phyloP scores from a whole-genome alignment of 2,329 filamentous ascomycete genomes.

The Grosmannia clavigera region DNA sequence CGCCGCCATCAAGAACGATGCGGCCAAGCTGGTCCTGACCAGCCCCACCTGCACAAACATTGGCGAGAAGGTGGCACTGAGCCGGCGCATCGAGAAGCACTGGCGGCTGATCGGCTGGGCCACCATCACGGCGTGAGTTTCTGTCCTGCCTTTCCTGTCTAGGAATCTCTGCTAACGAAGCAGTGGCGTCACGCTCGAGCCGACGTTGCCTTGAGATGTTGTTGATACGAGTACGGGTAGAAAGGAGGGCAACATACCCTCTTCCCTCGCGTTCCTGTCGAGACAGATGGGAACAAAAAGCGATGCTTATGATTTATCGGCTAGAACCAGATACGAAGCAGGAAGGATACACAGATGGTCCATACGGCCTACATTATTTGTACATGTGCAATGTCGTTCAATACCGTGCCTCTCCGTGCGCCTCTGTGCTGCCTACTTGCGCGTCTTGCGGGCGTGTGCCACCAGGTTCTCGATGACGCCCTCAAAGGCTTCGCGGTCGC shows the following conservation, averaged over 20 bases:
- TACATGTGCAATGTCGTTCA: not conserved
- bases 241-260: not conserved
- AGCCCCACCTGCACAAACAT: constrained; percentile 93
- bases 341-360: not conserved
- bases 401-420: not conserved
- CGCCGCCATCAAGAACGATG: constrained; percentile 92
- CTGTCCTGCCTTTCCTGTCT: not conserved
- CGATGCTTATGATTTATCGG: not conserved
- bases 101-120: constrained; percentile 94
- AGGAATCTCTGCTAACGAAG: not conserved
- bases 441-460: constrained; percentile 74
- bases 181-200: constrained; percentile 14
- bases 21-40: constrained; percentile 85
- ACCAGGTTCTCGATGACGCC: constrained; percentile 95
- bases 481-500: constrained; percentile 88
- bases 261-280: not conserved
- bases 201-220: constrained; percentile 2
- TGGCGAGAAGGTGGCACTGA: constrained; percentile 94
- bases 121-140: constrained; percentile 56
- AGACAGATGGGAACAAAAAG: not conserved
- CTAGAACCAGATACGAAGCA: not conserved
- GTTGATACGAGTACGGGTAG: not conserved
- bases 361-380: not conserved
- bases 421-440: constrained; percentile 40
- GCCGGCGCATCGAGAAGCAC: constrained; percentile 96